Conservation (phyloP, 208 protist species). For the Kentomonas sorsogonicus region DNA sequence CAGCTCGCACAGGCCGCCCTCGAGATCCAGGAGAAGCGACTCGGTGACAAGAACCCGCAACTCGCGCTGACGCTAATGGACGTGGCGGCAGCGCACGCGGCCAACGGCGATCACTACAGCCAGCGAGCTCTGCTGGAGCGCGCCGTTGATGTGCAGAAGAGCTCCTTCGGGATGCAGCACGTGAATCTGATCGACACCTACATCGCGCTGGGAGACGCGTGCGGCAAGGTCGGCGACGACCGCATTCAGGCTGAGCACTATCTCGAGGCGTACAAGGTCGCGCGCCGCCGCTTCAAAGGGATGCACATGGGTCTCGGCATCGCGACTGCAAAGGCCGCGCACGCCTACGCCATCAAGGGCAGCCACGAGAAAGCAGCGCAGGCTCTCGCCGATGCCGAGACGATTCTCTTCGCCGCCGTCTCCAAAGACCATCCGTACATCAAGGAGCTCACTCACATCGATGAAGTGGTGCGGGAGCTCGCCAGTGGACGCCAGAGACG, state of each 20-base stretch:
- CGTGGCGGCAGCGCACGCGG: constrained; percentile 57
- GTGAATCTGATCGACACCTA: constrained; percentile 68
- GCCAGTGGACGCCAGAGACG: not conserved
- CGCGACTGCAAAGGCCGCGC: constrained; percentile 53
- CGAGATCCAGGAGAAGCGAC: constrained; percentile 66
- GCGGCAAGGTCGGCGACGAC: constrained; percentile 46
- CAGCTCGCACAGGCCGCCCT: constrained; percentile 55
- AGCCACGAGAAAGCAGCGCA: constrained; percentile 36
- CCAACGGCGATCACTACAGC: constrained; percentile 61
- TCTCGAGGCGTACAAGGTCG: constrained; percentile 62
- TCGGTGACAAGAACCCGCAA: constrained; percentile 73
- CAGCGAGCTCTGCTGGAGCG: constrained; percentile 67
- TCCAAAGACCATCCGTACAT: constrained; percentile 39
- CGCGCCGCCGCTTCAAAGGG: constrained; percentile 51
- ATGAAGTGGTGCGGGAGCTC: constrained; percentile 22
- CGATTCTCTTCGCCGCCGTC: constrained; percentile 47
- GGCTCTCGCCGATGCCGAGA: constrained; percentile 37
- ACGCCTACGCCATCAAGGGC: constrained; percentile 39
- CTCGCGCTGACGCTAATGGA: constrained; percentile 68
- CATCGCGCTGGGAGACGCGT: constrained; percentile 62
- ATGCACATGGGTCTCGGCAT: constrained; percentile 61
- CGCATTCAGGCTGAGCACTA: constrained; percentile 59
- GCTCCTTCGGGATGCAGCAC: constrained; percentile 77
- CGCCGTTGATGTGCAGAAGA: constrained; percentile 69
- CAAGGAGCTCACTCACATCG: constrained; percentile 30